Conservation (phyloP, 129 eudicot genomes). For the Pseudognaphalium luteoalbum region DNA sequence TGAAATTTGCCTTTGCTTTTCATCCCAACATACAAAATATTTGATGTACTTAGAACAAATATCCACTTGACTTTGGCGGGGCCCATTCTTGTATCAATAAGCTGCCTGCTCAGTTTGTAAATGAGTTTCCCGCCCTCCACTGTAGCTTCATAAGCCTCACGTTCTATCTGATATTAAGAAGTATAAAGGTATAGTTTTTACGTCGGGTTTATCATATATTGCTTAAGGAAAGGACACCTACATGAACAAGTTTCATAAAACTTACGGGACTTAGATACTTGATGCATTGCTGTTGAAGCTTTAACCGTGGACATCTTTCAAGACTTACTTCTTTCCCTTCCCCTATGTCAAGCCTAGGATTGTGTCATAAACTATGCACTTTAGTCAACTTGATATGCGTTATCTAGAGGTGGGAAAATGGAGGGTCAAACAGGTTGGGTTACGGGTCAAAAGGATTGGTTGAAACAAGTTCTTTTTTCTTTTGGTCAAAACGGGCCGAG, state of each 20-base stretch:
- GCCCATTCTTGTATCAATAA: slow-evolving; percentile 57
- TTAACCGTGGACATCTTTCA: slow-evolving; percentile 66
- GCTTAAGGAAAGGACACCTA: slow-evolving; percentile 13
- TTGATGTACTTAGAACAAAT: slow-evolving; percentile 72
- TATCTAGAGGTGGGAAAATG: slow-evolving; percentile 5
- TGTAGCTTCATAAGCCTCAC: slow-evolving; percentile 64
- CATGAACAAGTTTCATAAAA: neutral
- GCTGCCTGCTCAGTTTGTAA: slow-evolving; percentile 51
- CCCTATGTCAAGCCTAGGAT: slow-evolving; percentile 81
- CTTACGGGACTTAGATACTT: slow-evolving; percentile 89
- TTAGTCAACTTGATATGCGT: slow-evolving; percentile 12
- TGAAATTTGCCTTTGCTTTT: slow-evolving; percentile 80
- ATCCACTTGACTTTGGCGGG: slow-evolving; percentile 70
- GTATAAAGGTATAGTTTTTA: neutral
- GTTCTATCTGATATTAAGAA: slow-evolving; percentile 51
- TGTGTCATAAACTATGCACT: slow-evolving; percentile 6
- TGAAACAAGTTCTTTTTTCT: neutral
- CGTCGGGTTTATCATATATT: neutral
- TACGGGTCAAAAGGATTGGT: neutral
- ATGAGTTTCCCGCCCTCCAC: slow-evolving; percentile 59
- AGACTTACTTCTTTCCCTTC: slow-evolving; percentile 71
- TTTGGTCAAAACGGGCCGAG: neutral
- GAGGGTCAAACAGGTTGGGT: neutral
- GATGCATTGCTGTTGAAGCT: slow-evolving; percentile 88
- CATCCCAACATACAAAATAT: slow-evolving; percentile 60